A percentile compares a stretch with the other conserved stretches of the same genome.
Conservation (phyloP, 78 protist genomes). For the Dictyostelium purpureum region DNA sequence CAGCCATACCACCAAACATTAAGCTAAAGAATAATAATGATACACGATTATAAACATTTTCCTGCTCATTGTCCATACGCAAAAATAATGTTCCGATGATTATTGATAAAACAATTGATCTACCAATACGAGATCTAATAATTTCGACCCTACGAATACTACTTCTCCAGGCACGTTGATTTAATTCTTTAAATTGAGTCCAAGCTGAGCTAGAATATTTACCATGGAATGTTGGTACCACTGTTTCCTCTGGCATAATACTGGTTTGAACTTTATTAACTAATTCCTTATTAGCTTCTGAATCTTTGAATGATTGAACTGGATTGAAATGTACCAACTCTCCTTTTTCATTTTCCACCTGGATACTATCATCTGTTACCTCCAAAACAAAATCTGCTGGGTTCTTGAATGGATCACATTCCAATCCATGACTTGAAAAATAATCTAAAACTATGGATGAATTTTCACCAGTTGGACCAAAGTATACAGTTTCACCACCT, state of each 20-base stretch:
- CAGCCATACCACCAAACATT: slow-evolving; percentile 52
- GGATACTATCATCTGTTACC: neutral
- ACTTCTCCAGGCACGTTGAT: neutral
- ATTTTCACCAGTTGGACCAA: slow-evolving; percentile 77
- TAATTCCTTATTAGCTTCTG: neutral
- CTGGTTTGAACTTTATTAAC: neutral
- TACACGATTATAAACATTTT: slow-evolving; percentile 6
- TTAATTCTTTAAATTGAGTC: slow-evolving; percentile 8
- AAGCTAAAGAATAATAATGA: slow-evolving; percentile 43
- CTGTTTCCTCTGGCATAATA: slow-evolving; percentile 16
- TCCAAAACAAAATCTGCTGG: slow-evolving; percentile 84
- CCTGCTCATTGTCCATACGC: slow-evolving; percentile 11
- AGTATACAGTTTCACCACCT: slow-evolving; percentile 85
- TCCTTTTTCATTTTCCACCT: neutral
- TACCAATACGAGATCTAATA: slow-evolving; percentile 18
- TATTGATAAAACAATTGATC: neutral
- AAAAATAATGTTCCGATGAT: slow-evolving; percentile 57
- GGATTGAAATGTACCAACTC: neutral
- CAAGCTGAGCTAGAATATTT: neutral
- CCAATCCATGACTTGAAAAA: slow-evolving; percentile 24
- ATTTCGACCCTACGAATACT: neutral
- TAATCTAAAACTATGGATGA: neutral
- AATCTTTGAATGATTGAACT: slow-evolving; percentile 14
- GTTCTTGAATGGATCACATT: slow-evolving; percentile 58
- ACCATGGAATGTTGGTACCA: neutral